Evolutionary conservation across 1,139 yeast genomes (phyloP).

Genomic region (Ogataea hybrid): DNA sequence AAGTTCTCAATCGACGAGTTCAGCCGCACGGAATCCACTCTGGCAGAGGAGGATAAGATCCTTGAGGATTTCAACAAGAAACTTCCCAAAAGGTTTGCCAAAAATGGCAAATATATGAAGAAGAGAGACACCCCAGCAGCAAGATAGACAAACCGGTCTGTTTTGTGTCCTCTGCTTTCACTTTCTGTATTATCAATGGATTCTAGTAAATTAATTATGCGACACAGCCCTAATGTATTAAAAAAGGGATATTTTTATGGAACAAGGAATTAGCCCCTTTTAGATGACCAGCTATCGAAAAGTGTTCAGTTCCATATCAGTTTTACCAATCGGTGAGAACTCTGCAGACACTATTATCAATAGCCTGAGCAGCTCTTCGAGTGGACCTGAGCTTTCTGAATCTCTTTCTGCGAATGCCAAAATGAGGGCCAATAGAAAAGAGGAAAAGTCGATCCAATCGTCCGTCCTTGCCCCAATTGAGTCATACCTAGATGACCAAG

Average conservation of each 20-base stretch:
- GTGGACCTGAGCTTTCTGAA: constrained; percentile 17
- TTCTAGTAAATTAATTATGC: background rate
- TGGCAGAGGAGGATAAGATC: too few species aligned
- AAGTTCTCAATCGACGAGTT: too few species aligned
- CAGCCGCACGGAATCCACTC: too few species aligned
- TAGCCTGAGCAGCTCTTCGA: constrained; percentile 15
- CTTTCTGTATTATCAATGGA: constrained; percentile 9
- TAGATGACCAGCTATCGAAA: constrained; percentile 6
- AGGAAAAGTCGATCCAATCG: too few species aligned
- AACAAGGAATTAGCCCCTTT: background rate
- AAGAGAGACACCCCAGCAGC: constrained; percentile 9
- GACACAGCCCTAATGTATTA: constrained; percentile 7
- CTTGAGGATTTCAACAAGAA: too few species aligned
- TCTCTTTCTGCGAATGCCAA: constrained; percentile 25
- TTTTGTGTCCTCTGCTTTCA: background rate
- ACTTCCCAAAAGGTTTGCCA: constrained; percentile 20
- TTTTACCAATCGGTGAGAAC: constrained; percentile 16
- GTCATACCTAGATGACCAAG: too few species aligned
- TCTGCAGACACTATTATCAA: constrained; percentile 10
- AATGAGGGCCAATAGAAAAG: too few species aligned
- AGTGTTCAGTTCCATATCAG: constrained; percentile 14
- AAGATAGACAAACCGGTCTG: background rate
- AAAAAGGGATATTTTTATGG: constrained; percentile 3
- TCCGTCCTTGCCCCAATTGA: too few species aligned
- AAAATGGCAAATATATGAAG: constrained; percentile 17